These are phyloP conservation scores for Fraxinus baroniana DNA, from an alignment of 305 asterid species.

Conservation along the genomic window DNA sequence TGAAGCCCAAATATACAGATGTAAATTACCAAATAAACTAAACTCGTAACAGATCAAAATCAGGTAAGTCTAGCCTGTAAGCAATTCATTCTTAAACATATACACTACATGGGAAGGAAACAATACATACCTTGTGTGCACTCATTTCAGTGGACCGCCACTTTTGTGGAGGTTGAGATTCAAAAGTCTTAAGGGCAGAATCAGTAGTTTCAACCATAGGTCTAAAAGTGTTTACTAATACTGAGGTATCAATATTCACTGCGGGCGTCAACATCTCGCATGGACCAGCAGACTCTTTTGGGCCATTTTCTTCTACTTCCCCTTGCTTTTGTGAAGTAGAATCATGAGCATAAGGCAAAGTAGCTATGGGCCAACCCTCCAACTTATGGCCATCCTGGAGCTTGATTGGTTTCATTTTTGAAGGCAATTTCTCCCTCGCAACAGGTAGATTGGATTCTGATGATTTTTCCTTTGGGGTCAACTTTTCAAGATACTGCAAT, in stretches of 20 bases:
- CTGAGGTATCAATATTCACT: slow-evolving; percentile 29
- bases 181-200: slow-evolving; percentile 33
- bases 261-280: slow-evolving; percentile 26
- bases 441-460: slow-evolving; percentile 48
- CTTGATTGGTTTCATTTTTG: slow-evolving; percentile 48
- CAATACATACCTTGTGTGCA: slow-evolving; percentile 54
- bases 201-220: slow-evolving; percentile 29
- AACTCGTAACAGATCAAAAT: neutral
- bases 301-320: slow-evolving; percentile 36
- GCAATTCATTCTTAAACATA: neutral
- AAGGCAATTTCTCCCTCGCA: slow-evolving; percentile 43
- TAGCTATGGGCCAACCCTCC: slow-evolving; percentile 34
- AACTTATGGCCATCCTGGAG: slow-evolving; percentile 45
- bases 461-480: slow-evolving; percentile 66
- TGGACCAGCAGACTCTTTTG: slow-evolving; percentile 24
- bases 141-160: slow-evolving; percentile 57
- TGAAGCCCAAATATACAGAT: neutral
- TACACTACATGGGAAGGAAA: neutral
- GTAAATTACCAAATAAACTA: neutral
- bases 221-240: slow-evolving; percentile 29
- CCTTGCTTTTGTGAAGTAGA: slow-evolving; percentile 32
- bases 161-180: slow-evolving; percentile 47
- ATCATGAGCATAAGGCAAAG: slow-evolving; percentile 31
- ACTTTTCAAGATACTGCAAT: slow-evolving; percentile 70
- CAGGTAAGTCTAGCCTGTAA: neutral